Percentiles rank a stretch among this genome's conserved stretches.
These are phyloP conservation scores for Beauveria asiatica DNA, from an alignment of 2,329 filamentous ascomycete species.

Conservation along the genomic window DNA sequence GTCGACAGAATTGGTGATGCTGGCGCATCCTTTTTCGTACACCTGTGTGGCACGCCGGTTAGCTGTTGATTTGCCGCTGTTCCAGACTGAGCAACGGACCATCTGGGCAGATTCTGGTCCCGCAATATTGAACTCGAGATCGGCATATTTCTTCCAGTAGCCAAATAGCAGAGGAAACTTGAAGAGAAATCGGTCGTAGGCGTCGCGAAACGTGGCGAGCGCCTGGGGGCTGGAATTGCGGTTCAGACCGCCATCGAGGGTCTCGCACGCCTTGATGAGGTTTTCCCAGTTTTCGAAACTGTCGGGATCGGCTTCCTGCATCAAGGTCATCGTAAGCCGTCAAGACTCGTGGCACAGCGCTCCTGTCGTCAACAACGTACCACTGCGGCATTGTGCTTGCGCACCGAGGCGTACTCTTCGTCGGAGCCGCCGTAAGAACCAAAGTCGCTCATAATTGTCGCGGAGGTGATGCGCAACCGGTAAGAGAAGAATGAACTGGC, in stretches of 20 bases:
- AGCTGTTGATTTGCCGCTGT: background rate
- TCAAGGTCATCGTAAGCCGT: background rate
- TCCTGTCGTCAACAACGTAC: conserved; percentile 37
- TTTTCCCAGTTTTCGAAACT: conserved; percentile 95
- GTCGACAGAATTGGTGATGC: conserved; percentile 88
- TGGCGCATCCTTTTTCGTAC: conserved; percentile 90
- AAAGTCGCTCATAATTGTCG: conserved; percentile 59
- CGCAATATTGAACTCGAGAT: conserved; percentile 92
- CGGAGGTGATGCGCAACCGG: conserved; percentile 5
- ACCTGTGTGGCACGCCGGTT: conserved; percentile 53
- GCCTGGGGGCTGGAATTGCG: conserved; percentile 94
- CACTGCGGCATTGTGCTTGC: conserved; percentile 67
- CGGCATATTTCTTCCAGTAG: conserved; percentile 99
- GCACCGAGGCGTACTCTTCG: conserved; percentile 75
- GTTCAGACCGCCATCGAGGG: conserved; percentile 85
- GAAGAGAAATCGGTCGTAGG: conserved; percentile 85
- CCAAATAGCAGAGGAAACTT: conserved; percentile 95
- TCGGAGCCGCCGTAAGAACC: conserved; percentile 62
- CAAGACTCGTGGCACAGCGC: background rate
- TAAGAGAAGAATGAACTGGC: background rate
- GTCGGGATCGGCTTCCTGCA: conserved; percentile 63
- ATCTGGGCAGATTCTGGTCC: conserved; percentile 96
- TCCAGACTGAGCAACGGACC: conserved; percentile 43
- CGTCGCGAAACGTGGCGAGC: conserved; percentile 75
- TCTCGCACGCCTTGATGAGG: conserved; percentile 72